A percentile compares a stretch with the other conserved stretches of the same genome.
These are phyloP conservation scores for Yamadazyma sp. DNA, from an alignment of 805 yeast genomes.

Conservation along the genomic window DNA sequence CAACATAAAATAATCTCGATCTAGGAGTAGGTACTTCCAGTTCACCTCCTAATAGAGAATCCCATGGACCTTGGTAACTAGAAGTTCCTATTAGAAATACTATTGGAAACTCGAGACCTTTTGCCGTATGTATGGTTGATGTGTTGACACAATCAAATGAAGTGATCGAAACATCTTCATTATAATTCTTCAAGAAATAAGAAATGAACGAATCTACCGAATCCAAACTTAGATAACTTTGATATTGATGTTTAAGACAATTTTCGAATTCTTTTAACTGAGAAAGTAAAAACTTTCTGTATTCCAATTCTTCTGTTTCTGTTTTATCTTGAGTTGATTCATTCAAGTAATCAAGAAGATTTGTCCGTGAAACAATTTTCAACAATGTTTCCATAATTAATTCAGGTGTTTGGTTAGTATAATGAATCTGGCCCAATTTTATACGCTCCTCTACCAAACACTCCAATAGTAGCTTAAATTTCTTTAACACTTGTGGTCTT, in stretches of 20 bases:
- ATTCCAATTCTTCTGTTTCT: constrained; percentile 4
- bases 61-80: constrained; percentile 13
- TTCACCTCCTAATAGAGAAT: constrained; percentile 9
- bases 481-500: neutral
- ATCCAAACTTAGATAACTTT: constrained; percentile 7
- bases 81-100: constrained; percentile 44
- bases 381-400: constrained; percentile 31
- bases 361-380: constrained; percentile 30
- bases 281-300: constrained; percentile 1
- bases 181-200: constrained; percentile 40
- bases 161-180: constrained; percentile 28
- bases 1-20: constrained; percentile 57
- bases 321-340: constrained; percentile 9
- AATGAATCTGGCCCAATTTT: constrained; percentile 12
- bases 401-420: constrained; percentile 28
- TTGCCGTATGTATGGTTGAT: constrained; percentile 71
- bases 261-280: constrained; percentile 15
- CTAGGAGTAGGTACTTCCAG: constrained; percentile 11
- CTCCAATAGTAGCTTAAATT: constrained; percentile 11
- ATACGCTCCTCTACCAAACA: constrained; percentile 12
- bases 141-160: constrained; percentile 42
- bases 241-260: constrained; percentile 18
- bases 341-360: constrained; percentile 26
- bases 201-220: constrained; percentile 28
- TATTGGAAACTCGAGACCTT: constrained; percentile 71